These are phyloP conservation scores for Tranzscheliella williamsii DNA, from an alignment of 1,284 basidiomycete genomes.

Conservation along the genomic window DNA sequence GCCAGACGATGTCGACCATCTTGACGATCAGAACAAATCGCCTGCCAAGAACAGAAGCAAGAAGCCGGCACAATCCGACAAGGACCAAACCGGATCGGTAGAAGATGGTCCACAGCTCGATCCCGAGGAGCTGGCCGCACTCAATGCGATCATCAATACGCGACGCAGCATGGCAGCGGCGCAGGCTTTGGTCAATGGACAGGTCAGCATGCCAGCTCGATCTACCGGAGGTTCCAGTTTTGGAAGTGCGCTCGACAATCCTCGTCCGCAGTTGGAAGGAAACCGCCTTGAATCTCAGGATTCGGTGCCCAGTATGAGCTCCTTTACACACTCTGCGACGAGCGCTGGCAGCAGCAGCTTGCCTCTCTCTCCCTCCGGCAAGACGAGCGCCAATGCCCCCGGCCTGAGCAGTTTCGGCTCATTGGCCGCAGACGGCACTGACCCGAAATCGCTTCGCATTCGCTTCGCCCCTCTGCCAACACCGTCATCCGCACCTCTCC, in stretches of 20 bases:
- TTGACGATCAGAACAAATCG: background rate
- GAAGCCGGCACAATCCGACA: too few species aligned
- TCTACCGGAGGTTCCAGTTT: constrained; percentile 16
- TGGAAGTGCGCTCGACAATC: constrained; percentile 18
- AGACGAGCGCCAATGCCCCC: constrained; percentile 1
- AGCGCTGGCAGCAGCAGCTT: constrained; percentile 23
- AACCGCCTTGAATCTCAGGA: constrained; percentile 34
- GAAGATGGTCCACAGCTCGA: constrained; percentile 29
- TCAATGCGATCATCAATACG: constrained; percentile 61
- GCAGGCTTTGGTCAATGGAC: constrained; percentile 52
- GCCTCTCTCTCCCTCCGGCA: constrained; percentile 9
- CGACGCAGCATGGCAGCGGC: constrained; percentile 57
- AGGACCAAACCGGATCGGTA: too few species aligned
- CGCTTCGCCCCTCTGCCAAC: constrained; percentile 45
- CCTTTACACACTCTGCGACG: constrained; percentile 16
- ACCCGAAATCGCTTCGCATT: constrained; percentile 29
- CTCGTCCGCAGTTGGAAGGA: constrained; percentile 15
- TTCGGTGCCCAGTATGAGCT: constrained; percentile 37
- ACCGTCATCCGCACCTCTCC: constrained; percentile 12
- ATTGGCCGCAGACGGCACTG: constrained; percentile 6
- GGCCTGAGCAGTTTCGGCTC: constrained; percentile 4
- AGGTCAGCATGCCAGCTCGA: constrained; percentile 15
- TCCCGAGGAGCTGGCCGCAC: constrained; percentile 55
- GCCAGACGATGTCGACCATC: background rate
- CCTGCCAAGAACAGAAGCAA: constrained; percentile 1